Evolutionary conservation across 441 rosid genomes (phyloP).

Genomic region (Mallotus japonicus): DNA sequence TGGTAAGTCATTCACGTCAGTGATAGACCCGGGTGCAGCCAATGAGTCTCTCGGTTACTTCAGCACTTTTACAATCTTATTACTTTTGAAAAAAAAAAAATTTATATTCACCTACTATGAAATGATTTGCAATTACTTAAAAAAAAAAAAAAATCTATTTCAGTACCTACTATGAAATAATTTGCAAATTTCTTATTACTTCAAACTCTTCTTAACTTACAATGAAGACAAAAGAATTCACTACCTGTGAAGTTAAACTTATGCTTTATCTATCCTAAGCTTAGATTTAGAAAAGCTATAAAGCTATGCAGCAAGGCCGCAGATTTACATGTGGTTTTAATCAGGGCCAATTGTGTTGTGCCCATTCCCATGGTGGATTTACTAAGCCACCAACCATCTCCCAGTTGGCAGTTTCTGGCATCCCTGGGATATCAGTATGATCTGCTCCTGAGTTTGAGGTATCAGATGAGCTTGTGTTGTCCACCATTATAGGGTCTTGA

Average conservation of each 20-base stretch:
- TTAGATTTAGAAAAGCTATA: constrained; percentile 8
- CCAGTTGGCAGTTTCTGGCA: constrained; percentile 20
- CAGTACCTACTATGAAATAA: constrained; percentile 2
- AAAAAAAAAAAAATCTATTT: background rate
- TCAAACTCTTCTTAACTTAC: background rate
- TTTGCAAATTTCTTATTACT: constrained; percentile 15
- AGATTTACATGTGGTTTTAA: background rate
- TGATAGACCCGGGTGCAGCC: background rate
- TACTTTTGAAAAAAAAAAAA: background rate
- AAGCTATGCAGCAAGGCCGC: constrained; percentile 6
- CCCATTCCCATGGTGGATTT: constrained; percentile 58
- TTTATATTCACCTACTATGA: too few relatives aligned
- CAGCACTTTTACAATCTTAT: background rate
- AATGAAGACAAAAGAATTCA: constrained; percentile 20
- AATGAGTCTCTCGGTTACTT: background rate
- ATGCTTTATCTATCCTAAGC: constrained; percentile 6
- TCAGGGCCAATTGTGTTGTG: constrained; percentile 39
- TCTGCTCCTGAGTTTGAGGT: constrained; percentile 43
- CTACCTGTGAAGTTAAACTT: constrained; percentile 12
- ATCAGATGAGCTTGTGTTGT: constrained; percentile 36
- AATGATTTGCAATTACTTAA: too few relatives aligned
- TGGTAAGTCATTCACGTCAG: constrained; percentile 1
- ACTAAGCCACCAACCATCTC: constrained; percentile 26
- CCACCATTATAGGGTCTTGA: constrained; percentile 22
- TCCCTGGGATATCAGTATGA: constrained; percentile 27